phyloP scores from a whole-genome alignment of 495 filamentous ascomycete species.

The Aspergillus haitiensis region DNA sequence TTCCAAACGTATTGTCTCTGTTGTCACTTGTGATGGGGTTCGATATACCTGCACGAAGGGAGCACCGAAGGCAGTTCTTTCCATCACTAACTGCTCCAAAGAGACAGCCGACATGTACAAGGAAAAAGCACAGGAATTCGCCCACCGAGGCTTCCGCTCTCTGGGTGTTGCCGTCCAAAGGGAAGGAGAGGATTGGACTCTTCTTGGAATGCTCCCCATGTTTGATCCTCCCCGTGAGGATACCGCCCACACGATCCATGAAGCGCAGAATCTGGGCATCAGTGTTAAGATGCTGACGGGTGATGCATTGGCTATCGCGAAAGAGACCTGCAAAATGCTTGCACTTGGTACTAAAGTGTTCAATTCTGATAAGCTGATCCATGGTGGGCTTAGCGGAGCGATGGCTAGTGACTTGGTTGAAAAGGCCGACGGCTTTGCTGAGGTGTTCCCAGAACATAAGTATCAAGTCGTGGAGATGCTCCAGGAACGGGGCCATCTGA shows the following conservation, averaged over 20 bases:
- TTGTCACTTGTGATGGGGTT: constrained; percentile 60
- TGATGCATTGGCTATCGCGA: constrained; percentile 73
- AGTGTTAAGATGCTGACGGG: constrained; percentile 76
- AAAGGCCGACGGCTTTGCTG: constrained; percentile 72
- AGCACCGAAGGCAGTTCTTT: constrained; percentile 70
- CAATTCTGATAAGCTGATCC: constrained; percentile 69
- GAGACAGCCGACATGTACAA: constrained; percentile 61
- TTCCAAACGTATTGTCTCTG: constrained; percentile 69
- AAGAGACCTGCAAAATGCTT: constrained; percentile 76
- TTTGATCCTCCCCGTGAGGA: constrained; percentile 75
- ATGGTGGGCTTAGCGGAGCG: constrained; percentile 66
- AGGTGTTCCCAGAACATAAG: constrained; percentile 98
- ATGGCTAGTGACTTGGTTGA: constrained; percentile 71
- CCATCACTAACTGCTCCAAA: constrained; percentile 59
- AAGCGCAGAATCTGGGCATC: constrained; percentile 70
- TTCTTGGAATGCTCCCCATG: constrained; percentile 72
- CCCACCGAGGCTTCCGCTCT: constrained; percentile 72
- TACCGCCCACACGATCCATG: constrained; percentile 71
- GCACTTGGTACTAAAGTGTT: constrained; percentile 75
- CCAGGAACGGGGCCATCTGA: constrained; percentile 92
- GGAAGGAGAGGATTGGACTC: constrained; percentile 60
- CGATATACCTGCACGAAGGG: constrained; percentile 69
- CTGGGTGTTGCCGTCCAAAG: constrained; percentile 68
- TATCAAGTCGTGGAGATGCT: constrained; percentile 97
- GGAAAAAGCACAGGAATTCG: constrained; percentile 68